Percentiles rank a stretch among this genome's conserved stretches.
phyloP scores from a whole-genome alignment of 2,329 filamentous ascomycete genomes.

The Alternaria longipes region DNA sequence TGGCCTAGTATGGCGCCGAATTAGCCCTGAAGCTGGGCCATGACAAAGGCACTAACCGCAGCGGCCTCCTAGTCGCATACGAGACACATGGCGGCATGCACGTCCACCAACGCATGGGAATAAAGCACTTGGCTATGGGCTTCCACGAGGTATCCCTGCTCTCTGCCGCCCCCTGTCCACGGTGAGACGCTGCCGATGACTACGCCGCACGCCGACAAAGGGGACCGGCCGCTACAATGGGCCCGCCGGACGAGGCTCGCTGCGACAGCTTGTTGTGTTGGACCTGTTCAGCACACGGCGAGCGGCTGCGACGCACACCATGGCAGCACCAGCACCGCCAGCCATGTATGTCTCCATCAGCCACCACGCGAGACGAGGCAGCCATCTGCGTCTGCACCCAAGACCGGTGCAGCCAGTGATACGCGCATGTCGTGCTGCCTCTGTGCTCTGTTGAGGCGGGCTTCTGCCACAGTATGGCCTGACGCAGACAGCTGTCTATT shows the following conservation, averaged over 20 bases:
- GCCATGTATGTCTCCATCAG: too few species aligned
- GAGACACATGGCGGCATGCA: conserved; percentile 44
- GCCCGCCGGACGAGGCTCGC: background rate
- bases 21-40: conserved; percentile 33
- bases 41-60: conserved; percentile 40
- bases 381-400: conserved; percentile 26
- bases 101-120: conserved; percentile 37
- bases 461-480: conserved; percentile 16
- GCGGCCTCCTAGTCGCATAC: conserved; percentile 32
- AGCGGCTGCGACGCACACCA: background rate
- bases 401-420: conserved; percentile 21
- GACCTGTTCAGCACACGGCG: background rate
- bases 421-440: conserved; percentile 10
- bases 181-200: conserved; percentile 25
- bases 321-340: background rate
- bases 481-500: conserved; percentile 6
- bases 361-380: conserved; percentile 24
- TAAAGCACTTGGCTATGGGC: conserved; percentile 41
- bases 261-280: background rate
- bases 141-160: conserved; percentile 48
- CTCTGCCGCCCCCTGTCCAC: conserved; percentile 22
- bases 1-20: conserved; percentile 40
- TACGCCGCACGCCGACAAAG: conserved; percentile 22
- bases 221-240: conserved; percentile 8
- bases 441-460: conserved; percentile 17